phyloP scores from a whole-genome alignment of 1,284 basidiomycete species.

The Porphyrellus sp. region DNA sequence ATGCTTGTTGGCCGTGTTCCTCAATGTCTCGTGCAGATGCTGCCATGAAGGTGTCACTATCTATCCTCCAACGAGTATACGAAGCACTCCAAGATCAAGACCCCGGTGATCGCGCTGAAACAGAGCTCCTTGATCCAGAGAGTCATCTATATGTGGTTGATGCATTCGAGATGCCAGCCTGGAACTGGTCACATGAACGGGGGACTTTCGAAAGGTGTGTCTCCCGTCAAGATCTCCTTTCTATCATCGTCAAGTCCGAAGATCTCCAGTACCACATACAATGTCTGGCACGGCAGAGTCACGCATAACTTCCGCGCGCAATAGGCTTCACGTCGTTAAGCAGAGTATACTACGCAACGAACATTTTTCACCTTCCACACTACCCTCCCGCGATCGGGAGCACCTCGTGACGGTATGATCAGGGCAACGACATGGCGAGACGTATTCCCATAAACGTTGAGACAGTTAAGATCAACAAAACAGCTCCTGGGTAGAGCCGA shows the following conservation, averaged over 20 bases:
- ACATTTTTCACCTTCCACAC: conserved; percentile 91
- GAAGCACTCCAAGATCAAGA: conserved; percentile 75
- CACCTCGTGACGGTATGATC: conserved; percentile 76
- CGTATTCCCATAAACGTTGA: conserved; percentile 11
- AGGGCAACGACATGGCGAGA: conserved; percentile 13
- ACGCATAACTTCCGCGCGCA: conserved; percentile 71
- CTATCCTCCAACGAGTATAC: conserved; percentile 78
- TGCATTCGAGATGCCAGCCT: conserved; percentile 91
- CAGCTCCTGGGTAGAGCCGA: conserved; percentile 91
- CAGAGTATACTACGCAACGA: conserved; percentile 91
- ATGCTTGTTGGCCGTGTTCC: conserved; percentile 10
- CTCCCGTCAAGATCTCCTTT: conserved; percentile 1
- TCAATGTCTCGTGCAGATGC: conserved; percentile 50
- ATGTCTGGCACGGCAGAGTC: conserved; percentile 79
- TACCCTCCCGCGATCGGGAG: conserved; percentile 82
- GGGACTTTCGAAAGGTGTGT: conserved; percentile 80
- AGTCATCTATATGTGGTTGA: conserved; percentile 84
- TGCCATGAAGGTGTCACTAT: conserved; percentile 73
- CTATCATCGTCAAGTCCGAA: conserved; percentile 12
- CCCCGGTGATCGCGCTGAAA: conserved; percentile 50
- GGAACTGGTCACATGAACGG: conserved; percentile 84
- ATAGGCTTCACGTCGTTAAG: conserved; percentile 83
- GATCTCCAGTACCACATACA: conserved; percentile 51
- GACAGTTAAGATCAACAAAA: conserved; percentile 90
- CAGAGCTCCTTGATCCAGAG: conserved; percentile 77